Base-by-base conservation (phyloP, 2,329 filamentous ascomycete species). In the Bimuria novae-zelandiae region DNA sequence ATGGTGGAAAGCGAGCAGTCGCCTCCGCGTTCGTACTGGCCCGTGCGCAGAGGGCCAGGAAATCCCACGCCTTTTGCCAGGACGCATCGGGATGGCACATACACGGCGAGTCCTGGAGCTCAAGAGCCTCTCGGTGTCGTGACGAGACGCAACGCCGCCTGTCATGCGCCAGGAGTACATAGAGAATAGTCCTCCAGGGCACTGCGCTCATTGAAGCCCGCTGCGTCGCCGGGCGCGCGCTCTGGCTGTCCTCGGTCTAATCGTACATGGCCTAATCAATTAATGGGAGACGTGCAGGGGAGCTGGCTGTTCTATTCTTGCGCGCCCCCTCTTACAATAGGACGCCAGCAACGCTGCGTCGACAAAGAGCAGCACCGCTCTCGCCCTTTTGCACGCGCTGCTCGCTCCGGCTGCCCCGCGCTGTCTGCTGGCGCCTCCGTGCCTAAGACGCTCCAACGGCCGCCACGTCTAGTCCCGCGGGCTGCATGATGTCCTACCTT, bases 401-500 rank as follows among this genome's bases (percentile, higher is more conserved):
- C 49, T 19, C 42, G 23, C 21, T 12, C n/a, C n/a, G n/a, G 4
- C 40, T 49, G 39, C n/a, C 27, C 29, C 17, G 35, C 49, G 35
- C 27, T 21, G 33, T 19, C 36, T 41, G 17, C 41, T 44, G 12
- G 23, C 41, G 32, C 25, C 10, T 43, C 41, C 41, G 11, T 27
- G 21, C 51, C 27, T 3, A 42, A 32, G n/a, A 25, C 21, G 32
- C 37, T 49, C 49, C 17, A 33, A 43, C 53, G 40, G 43, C 56
- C 45, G 51, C 47, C 50, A 56, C 56, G 53, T 50, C 42, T 47
- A n/a, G 32, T 54, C 54, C 42, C 44, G 51, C 42, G 52, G 14
- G 27, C 29, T 45, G 44, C 54, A 58, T 55, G 29, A 61, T 60
- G 59, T 33, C 42, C 33, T 52, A 48, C 56, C 41, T 55, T 54